phyloP scores from a whole-genome alignment of 768 basidiomycete genomes.

The Cytidiella melzeri region DNA sequence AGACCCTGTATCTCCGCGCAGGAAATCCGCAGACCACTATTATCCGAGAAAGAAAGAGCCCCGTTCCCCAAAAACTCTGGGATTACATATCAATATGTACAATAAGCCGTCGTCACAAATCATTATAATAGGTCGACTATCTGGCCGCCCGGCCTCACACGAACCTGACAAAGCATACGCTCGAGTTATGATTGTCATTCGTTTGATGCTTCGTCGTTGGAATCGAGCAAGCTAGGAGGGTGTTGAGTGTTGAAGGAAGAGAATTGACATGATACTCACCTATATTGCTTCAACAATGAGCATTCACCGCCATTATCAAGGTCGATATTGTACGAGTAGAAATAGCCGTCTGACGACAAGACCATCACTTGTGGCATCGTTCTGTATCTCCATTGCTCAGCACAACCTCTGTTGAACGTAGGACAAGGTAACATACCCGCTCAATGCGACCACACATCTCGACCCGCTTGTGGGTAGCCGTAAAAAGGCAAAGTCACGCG shows the following conservation, averaged over 20 bases:
- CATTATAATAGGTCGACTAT: background rate
- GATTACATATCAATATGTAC: background rate
- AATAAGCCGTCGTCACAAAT: background rate
- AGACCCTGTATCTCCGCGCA: no score
- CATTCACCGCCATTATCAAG: slow-evolving; percentile 96
- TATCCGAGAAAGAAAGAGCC: no score
- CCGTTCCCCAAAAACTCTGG: background rate
- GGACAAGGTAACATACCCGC: slow-evolving; percentile 55
- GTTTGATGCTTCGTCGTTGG: slow-evolving; percentile 6
- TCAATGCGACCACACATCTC: slow-evolving; percentile 83
- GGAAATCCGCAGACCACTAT: no score
- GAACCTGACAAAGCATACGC: background rate
- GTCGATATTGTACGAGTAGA: slow-evolving; percentile 95
- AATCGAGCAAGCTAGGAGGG: slow-evolving; percentile 1
- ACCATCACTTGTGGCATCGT: slow-evolving; percentile 98
- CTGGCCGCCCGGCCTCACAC: background rate
- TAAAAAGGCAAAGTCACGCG: slow-evolving; percentile 89
- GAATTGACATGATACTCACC: slow-evolving; percentile 30
- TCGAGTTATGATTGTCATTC: slow-evolving; percentile 1
- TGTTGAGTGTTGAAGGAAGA: background rate
- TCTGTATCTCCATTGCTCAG: slow-evolving; percentile 37
- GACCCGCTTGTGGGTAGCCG: slow-evolving; percentile 75
- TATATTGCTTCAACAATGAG: slow-evolving; percentile 90
- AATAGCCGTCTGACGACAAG: slow-evolving; percentile 90
- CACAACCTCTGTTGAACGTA: background rate